These are phyloP conservation scores for Tolypocladium tropicale DNA, from an alignment of 2,329 filamentous ascomycete genomes.

Conservation along the genomic window DNA sequence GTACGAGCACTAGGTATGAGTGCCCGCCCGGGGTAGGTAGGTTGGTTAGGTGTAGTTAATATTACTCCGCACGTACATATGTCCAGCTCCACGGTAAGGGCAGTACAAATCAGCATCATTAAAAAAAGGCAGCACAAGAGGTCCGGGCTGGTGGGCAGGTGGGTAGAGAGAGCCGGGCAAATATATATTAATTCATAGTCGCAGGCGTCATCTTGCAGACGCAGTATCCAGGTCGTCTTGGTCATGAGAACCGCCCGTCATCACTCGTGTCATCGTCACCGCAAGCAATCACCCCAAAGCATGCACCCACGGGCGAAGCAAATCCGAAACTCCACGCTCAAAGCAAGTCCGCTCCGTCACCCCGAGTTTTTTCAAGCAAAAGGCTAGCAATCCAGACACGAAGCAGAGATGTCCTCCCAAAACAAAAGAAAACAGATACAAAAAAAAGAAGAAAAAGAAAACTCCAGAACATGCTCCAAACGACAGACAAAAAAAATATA, in stretches of 20 bases:
- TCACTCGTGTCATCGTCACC: not conserved
- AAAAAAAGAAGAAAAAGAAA: not conserved
- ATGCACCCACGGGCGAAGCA: slow-evolving; percentile 3
- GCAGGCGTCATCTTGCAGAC: not conserved
- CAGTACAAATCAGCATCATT: not conserved
- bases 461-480: not conserved
- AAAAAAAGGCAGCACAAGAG: not conserved
- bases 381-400: not conserved
- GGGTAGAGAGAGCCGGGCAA: not conserved
- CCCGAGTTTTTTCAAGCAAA: slow-evolving; percentile 1
- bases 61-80: too few species aligned
- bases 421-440: not conserved
- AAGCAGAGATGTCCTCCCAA: not conserved
- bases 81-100: not conserved
- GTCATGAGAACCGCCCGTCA: not conserved
- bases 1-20: too few species aligned
- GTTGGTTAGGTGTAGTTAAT: too few species aligned
- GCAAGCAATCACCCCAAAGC: not conserved
- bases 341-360: slow-evolving; percentile 7
- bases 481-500: not conserved
- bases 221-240: not conserved
- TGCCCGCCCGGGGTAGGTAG: too few species aligned
- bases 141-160: not conserved
- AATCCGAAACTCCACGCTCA: slow-evolving; percentile 13
- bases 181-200: not conserved